phyloP scores from a whole-genome alignment of 306 rosid genomes.

The Ziziphus jujuba region DNA sequence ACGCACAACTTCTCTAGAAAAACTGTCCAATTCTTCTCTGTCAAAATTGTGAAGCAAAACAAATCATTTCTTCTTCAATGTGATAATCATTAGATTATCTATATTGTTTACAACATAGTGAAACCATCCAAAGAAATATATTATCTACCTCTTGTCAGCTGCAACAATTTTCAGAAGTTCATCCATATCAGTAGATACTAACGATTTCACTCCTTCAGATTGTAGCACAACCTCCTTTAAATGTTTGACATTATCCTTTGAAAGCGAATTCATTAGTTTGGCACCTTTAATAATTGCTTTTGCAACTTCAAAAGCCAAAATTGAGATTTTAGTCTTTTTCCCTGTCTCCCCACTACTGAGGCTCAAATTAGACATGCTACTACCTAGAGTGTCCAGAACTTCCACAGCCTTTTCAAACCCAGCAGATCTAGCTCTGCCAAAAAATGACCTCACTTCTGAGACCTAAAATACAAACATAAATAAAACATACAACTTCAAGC shows the following conservation, averaged over 20 bases:
- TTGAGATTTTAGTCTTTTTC: slow-evolving; percentile 69
- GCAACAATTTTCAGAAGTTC: slow-evolving; percentile 73
- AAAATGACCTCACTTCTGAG: slow-evolving; percentile 65
- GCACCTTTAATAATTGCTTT: slow-evolving; percentile 82
- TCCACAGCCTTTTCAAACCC: slow-evolving; percentile 86
- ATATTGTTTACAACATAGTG: too few species aligned
- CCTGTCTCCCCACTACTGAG: slow-evolving; percentile 50
- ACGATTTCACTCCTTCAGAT: slow-evolving; percentile 65
- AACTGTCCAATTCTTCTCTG: slow-evolving; percentile 82
- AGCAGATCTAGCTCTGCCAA: slow-evolving; percentile 80
- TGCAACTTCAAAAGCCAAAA: slow-evolving; percentile 88
- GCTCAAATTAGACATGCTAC: slow-evolving; percentile 77
- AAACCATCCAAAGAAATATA: neutral
- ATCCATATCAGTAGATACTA: slow-evolving; percentile 58
- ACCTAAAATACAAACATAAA: slow-evolving; percentile 40
- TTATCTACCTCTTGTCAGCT: slow-evolving; percentile 74
- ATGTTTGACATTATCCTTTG: slow-evolving; percentile 60
- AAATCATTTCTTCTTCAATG: slow-evolving; percentile 14
- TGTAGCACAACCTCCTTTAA: slow-evolving; percentile 66
- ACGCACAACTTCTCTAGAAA: slow-evolving; percentile 72
- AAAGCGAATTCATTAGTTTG: slow-evolving; percentile 78
- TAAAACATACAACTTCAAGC: neutral
- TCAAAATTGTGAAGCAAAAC: slow-evolving; percentile 35
- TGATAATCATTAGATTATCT: neutral
- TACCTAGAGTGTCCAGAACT: slow-evolving; percentile 82